Evolutionary conservation across 108 stramenopile species (phyloP).

Genomic region (Fragilariopsis cylindrus): DNA sequence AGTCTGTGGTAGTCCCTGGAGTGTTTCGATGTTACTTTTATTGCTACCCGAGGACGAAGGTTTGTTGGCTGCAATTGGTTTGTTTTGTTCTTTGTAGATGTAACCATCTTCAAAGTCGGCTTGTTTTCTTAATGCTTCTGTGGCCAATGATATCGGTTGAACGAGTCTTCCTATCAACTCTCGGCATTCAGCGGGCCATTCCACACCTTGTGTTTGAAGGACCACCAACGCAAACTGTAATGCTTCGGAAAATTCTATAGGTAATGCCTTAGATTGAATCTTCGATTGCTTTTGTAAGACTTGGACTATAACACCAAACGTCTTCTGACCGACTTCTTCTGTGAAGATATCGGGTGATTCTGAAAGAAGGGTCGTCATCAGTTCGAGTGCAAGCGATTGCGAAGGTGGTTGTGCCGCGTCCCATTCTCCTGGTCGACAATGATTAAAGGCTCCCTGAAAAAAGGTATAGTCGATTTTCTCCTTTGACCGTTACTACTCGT

Average conservation of each 20-base stretch:
- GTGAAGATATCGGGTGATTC: constrained; percentile 29
- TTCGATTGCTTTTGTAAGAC: constrained; percentile 27
- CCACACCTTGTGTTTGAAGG: constrained; percentile 33
- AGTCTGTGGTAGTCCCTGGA: constrained; percentile 40
- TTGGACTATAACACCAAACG: constrained; percentile 34
- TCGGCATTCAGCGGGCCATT: constrained; percentile 42
- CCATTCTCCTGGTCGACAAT: constrained; percentile 34
- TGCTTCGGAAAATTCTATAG: constrained; percentile 22
- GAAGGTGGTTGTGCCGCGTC: constrained; percentile 41
- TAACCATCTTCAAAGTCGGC: constrained; percentile 85
- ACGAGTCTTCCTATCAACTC: constrained; percentile 38
- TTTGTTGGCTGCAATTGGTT: background rate
- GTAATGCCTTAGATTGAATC: constrained; percentile 7
- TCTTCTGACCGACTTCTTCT: constrained; percentile 29
- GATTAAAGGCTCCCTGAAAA: constrained; percentile 46
- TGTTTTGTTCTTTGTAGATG: constrained; percentile 35
- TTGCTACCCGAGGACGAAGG: constrained; percentile 25
- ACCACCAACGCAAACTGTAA: constrained; percentile 42
- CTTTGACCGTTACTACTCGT: constrained; percentile 1
- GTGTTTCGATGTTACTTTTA: constrained; percentile 24
- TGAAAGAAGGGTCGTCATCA: constrained; percentile 36
- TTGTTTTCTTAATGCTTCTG: constrained; percentile 75
- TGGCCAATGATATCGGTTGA: constrained; percentile 55
- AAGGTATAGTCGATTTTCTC: background rate
- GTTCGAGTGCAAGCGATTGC: constrained; percentile 34